A percentile compares a stretch with the other conserved stretches of the same genome.
phyloP scores from a whole-genome alignment of 1,284 basidiomycete species.

The Ustilago sp. region DNA sequence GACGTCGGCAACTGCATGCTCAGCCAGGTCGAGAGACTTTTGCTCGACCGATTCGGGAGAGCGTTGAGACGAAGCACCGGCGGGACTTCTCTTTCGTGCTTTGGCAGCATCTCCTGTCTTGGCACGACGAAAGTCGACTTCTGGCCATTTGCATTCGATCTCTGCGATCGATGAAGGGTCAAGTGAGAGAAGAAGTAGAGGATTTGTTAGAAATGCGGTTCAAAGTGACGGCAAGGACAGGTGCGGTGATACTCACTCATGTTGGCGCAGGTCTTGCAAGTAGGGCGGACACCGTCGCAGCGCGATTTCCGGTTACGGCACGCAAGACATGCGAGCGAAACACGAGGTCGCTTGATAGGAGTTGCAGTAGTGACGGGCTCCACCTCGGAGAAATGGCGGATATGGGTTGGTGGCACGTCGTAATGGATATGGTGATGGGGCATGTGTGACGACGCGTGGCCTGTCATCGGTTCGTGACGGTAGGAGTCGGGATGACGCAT shows the following conservation, averaged over 20 bases:
- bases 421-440: constrained; percentile 28
- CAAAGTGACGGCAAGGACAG: neutral
- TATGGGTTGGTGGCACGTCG: constrained; percentile 13
- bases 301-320: constrained; percentile 54
- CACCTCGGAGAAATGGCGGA: constrained; percentile 15
- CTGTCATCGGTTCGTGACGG: constrained; percentile 18
- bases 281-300: constrained; percentile 48
- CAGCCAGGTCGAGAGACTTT: constrained; percentile 14
- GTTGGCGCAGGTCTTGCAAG: constrained; percentile 51
- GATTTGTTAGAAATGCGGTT: neutral
- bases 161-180: constrained; percentile 15
- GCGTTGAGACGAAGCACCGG: constrained; percentile 19
- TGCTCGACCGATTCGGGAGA: constrained; percentile 27
- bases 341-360: constrained; percentile 53
- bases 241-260: constrained; percentile 40
- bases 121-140: constrained; percentile 52
- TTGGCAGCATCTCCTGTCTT: constrained; percentile 44
- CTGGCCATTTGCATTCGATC: constrained; percentile 54
- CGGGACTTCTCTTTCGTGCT: constrained; percentile 31
- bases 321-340: constrained; percentile 46
- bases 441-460: constrained; percentile 22
- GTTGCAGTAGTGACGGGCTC: constrained; percentile 18
- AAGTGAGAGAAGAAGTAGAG: neutral
- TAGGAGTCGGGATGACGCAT: constrained; percentile 23
- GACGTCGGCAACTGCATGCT: constrained; percentile 5